Conservation (phyloP, 2,329 filamentous ascomycete species). For the Penicillium sp. region DNA sequence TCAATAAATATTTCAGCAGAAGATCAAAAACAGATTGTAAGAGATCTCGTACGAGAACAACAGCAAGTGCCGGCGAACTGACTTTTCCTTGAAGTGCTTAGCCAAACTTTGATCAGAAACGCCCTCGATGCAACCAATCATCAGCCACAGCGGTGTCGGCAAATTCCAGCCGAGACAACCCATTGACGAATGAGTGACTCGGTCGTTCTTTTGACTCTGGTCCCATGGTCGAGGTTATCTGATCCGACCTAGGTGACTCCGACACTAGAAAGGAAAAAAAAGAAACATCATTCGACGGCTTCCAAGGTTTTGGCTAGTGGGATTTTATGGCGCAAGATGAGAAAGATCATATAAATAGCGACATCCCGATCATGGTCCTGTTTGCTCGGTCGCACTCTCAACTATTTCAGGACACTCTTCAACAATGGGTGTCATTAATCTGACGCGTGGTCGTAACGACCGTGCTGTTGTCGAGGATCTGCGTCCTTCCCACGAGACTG, state of each 20-base stretch:
- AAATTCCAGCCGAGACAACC: background rate
- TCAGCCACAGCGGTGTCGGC: background rate
- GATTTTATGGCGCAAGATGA: background rate
- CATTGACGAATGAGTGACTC: background rate
- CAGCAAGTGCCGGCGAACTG: background rate
- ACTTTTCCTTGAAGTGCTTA: background rate
- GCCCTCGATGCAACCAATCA: background rate
- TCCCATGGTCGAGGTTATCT: slow-evolving; percentile 1
- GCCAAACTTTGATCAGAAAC: background rate
- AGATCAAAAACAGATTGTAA: background rate
- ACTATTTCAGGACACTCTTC: background rate
- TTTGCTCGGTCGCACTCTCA: background rate
- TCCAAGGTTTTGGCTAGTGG: background rate
- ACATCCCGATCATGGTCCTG: background rate
- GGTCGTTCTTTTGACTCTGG: background rate
- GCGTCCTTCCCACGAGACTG: background rate
- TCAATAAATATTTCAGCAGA: background rate
- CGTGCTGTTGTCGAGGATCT: background rate
- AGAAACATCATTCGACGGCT: background rate
- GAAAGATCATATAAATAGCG: background rate
- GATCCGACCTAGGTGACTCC: background rate
- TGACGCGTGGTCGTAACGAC: slow-evolving; percentile 3
- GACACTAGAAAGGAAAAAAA: background rate
- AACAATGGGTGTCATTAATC: slow-evolving; percentile 5
- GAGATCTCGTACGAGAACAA: background rate